Percentiles rank a stretch among this genome's conserved stretches.
These are phyloP conservation scores for Globisporangium nagaii DNA, from an alignment of 352 stramenopile species.

Conservation along the genomic window DNA sequence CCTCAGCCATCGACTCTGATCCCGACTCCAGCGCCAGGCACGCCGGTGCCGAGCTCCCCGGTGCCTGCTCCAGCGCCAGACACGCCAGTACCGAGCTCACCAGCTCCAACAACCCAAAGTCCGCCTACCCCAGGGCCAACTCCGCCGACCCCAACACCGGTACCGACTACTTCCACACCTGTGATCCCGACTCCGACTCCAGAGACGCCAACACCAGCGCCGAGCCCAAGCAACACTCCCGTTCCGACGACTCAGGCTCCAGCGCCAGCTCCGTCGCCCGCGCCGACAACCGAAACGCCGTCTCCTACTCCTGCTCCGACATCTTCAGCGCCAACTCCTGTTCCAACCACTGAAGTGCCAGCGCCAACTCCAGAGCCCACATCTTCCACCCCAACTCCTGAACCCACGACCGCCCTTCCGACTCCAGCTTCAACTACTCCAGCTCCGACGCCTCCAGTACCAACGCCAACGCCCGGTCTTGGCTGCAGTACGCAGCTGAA, in stretches of 20 bases:
- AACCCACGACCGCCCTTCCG: too few relatives aligned
- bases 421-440: not conserved
- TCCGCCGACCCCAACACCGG: not conserved
- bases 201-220: not conserved
- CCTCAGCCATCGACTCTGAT: too few relatives aligned
- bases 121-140: not conserved
- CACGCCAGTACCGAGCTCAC: not conserved
- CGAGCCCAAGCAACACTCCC: not conserved
- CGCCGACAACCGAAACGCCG: not conserved
- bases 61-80: not conserved
- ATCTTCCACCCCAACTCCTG: too few relatives aligned
- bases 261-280: not conserved
- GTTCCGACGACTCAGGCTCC: not conserved
- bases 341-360: not conserved
- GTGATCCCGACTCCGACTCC: not conserved
- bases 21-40: not conserved
- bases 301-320: not conserved
- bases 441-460: not conserved
- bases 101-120: not conserved
- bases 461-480: not conserved
- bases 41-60: not conserved
- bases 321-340: too few relatives aligned
- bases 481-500: constrained; percentile 4
- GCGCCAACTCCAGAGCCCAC: not conserved
- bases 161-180: not conserved